Evolutionary conservation across 2,329 filamentous ascomycete species (phyloP).

Genomic region (Phialophora tarda): DNA sequence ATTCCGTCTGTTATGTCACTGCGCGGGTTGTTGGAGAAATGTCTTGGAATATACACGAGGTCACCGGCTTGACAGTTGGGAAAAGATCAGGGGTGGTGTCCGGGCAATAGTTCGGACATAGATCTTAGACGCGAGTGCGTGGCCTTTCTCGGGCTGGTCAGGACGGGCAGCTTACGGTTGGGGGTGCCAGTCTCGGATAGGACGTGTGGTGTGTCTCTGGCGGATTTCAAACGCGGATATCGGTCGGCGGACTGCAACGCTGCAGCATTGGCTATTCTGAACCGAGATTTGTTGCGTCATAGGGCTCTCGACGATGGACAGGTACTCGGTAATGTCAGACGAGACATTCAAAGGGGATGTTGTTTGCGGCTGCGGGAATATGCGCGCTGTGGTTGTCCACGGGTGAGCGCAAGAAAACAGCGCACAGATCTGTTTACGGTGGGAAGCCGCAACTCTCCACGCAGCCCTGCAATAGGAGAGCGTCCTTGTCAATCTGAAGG

Average conservation of each 20-base stretch:
- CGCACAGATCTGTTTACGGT: background rate
- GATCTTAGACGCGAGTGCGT: conserved; percentile 14
- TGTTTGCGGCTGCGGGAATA: conserved; percentile 1
- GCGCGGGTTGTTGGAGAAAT: background rate
- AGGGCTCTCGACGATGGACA: background rate
- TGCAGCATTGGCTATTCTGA: conserved; percentile 15
- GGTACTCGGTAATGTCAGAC: background rate
- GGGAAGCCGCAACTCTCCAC: background rate
- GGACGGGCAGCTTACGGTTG: conserved; percentile 14
- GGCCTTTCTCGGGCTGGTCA: conserved; percentile 13
- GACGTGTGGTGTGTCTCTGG: conserved; percentile 9
- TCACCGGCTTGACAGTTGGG: conserved; percentile 1
- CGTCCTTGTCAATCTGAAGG: background rate
- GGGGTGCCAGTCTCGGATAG: conserved; percentile 1
- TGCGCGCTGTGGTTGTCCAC: background rate
- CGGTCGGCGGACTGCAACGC: conserved; percentile 15
- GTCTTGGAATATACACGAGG: conserved; percentile 16
- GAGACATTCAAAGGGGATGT: background rate
- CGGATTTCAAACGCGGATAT: conserved; percentile 17
- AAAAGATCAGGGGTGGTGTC: conserved; percentile 6
- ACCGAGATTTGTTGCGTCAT: conserved; percentile 20
- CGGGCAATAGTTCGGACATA: conserved; percentile 29
- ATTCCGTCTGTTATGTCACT: conserved; percentile 16
- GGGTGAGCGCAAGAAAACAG: background rate
- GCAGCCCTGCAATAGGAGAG: background rate